Percentiles rank a stretch among this genome's conserved stretches.
Evolutionary conservation across 768 basidiomycete species (phyloP).

Genomic region (Tricholoma saponaceum): DNA sequence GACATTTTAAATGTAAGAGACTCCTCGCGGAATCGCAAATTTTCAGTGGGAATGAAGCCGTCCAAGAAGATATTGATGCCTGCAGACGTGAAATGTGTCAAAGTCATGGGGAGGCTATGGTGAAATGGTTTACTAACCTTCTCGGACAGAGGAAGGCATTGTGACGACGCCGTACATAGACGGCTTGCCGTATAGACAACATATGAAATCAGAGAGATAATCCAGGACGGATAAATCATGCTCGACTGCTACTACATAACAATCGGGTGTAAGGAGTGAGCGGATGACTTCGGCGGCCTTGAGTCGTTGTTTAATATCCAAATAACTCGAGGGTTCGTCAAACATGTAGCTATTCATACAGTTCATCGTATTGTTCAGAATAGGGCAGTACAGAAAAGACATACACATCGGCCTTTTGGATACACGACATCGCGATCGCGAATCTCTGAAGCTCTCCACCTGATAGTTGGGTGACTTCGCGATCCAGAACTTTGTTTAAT

Average conservation of each 20-base stretch:
- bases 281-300: constrained; percentile 96
- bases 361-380: not conserved
- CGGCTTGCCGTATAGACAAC: constrained; percentile 95
- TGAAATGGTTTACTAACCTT: constrained; percentile 52
- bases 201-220: constrained; percentile 98
- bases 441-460: constrained; percentile 98
- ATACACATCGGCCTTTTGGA: constrained; percentile 93
- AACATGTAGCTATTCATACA: constrained; percentile 81
- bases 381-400: constrained; percentile 24
- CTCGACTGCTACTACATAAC: constrained; percentile 97
- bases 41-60: constrained; percentile 98
- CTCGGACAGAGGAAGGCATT: constrained; percentile 96
- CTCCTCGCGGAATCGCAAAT: constrained; percentile 95
- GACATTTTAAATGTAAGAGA: constrained; percentile 96
- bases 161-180: constrained; percentile 98
- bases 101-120: constrained; percentile 1
- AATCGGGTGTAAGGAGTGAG: constrained; percentile 70
- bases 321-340: constrained; percentile 97
- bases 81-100: constrained; percentile 23
- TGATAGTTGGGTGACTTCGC: constrained; percentile 82
- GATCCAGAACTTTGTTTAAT: constrained; percentile 78
- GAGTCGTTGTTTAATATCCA: constrained; percentile 94
- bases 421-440: constrained; percentile 96
- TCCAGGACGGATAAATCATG: constrained; percentile 98
- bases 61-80: constrained; percentile 99